These are phyloP conservation scores for Miscanthus lutarioriparius DNA, from an alignment of 176 grass and related monocot genomes.

Conservation along the genomic window DNA sequence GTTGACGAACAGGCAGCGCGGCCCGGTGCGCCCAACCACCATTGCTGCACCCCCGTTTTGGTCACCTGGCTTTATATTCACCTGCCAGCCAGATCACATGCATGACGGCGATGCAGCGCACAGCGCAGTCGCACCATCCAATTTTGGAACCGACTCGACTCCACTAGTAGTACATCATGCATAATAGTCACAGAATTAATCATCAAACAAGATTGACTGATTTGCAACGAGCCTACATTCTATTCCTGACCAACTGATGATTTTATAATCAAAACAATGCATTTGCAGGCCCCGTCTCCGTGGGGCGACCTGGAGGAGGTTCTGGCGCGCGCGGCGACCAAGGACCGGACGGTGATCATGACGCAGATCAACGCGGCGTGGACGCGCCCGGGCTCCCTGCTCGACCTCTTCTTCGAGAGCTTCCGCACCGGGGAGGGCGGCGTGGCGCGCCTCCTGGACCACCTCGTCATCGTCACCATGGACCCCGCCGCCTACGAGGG, in stretches of 20 bases:
- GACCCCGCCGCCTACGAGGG: constrained; percentile 76
- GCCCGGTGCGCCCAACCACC: background rate
- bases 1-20: background rate
- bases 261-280: too few species aligned
- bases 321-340: constrained; percentile 55
- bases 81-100: background rate
- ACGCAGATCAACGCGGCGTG: constrained; percentile 88
- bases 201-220: too few species aligned
- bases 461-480: constrained; percentile 87
- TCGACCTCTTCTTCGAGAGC: constrained; percentile 96
- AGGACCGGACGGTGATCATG: constrained; percentile 86
- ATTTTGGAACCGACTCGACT: too few species aligned
- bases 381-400: constrained; percentile 69
- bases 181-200: too few species aligned
- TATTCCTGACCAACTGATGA: too few species aligned
- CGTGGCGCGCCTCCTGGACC: constrained; percentile 66
- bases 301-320: constrained; percentile 73
- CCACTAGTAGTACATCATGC: too few species aligned
- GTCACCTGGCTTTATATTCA: background rate
- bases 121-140: too few species aligned
- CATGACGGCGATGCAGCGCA: background rate
- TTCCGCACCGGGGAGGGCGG: constrained; percentile 59
- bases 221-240: too few species aligned
- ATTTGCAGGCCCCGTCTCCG: constrained; percentile 29
- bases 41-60: background rate